These are phyloP conservation scores for Neurospora sp. DNA, from an alignment of 495 filamentous ascomycete species.

Conservation along the genomic window DNA sequence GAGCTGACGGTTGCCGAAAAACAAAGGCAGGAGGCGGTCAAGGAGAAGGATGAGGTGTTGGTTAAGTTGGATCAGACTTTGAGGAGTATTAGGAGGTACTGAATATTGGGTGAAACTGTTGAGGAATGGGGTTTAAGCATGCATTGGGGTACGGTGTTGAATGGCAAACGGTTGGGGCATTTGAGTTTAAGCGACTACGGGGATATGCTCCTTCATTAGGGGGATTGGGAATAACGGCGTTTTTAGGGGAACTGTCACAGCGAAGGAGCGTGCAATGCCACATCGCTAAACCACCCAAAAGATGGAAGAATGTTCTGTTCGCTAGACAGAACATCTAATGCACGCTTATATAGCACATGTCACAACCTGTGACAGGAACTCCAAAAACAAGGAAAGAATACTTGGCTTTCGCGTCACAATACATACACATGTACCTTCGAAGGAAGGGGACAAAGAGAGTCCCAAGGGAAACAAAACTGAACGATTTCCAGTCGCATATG, in stretches of 20 bases:
- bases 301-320: too few species aligned
- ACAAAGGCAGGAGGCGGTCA: constrained; percentile 57
- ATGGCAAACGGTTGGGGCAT: neutral
- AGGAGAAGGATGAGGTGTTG: constrained; percentile 59
- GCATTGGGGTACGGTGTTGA: neutral
- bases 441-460: neutral
- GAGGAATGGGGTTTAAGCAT: neutral
- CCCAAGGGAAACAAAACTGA: neutral
- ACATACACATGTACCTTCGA: neutral
- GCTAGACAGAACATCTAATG: too few species aligned
- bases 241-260: neutral
- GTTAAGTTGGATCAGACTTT: constrained; percentile 59
- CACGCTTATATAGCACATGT: too few species aligned
- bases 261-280: too few species aligned
- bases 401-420: neutral
- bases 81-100: constrained; percentile 41
- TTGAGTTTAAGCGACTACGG: neutral
- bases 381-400: neutral
- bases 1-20: constrained; percentile 65
- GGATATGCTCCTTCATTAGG: neutral
- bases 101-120: neutral
- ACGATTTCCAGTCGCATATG: neutral
- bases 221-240: neutral
- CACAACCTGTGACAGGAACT: too few species aligned
- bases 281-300: too few species aligned